Percentiles rank a stretch among this genome's conserved stretches.
Evolutionary conservation across 768 basidiomycete genomes (phyloP).

Genomic region (Agrocybe pediades): DNA sequence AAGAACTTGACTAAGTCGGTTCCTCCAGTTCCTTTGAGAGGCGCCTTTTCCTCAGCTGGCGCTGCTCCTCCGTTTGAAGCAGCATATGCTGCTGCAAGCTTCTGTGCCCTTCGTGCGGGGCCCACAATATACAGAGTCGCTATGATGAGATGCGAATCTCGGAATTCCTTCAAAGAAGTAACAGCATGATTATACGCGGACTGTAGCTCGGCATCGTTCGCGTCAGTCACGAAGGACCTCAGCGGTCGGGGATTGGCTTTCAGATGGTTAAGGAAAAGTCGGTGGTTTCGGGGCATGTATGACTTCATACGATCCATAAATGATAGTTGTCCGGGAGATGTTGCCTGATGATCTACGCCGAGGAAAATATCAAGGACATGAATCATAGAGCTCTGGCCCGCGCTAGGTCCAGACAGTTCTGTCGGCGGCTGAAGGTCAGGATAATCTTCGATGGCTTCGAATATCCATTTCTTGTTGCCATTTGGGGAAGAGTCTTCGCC

Average conservation of each 20-base stretch:
- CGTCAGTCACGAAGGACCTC: conserved; percentile 51
- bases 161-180: conserved; percentile 66
- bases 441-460: conserved; percentile 42
- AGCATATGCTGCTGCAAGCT: conserved; percentile 18
- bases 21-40: conserved; percentile 77
- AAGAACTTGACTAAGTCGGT: conserved; percentile 78
- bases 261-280: conserved; percentile 74
- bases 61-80: conserved; percentile 3
- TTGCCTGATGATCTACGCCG: conserved; percentile 57
- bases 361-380: conserved; percentile 78
- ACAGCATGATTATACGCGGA: conserved; percentile 72
- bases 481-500: conserved; percentile 64
- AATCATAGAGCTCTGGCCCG: conserved; percentile 81
- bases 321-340: conserved; percentile 31
- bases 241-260: conserved; percentile 60
- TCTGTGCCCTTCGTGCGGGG: conserved; percentile 53
- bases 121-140: conserved; percentile 77
- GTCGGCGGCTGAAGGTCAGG: conserved; percentile 41
- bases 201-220: conserved; percentile 36
- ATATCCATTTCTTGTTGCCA: conserved; percentile 53
- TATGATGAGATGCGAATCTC: conserved; percentile 81
- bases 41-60: conserved; percentile 19
- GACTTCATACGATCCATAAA: conserved; percentile 77
- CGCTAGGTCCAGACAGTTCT: conserved; percentile 80
- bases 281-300: conserved; percentile 87